Base-by-base conservation (phyloP, 2,329 filamentous ascomycete species). In the Trichoderma endophyticum region DNA sequence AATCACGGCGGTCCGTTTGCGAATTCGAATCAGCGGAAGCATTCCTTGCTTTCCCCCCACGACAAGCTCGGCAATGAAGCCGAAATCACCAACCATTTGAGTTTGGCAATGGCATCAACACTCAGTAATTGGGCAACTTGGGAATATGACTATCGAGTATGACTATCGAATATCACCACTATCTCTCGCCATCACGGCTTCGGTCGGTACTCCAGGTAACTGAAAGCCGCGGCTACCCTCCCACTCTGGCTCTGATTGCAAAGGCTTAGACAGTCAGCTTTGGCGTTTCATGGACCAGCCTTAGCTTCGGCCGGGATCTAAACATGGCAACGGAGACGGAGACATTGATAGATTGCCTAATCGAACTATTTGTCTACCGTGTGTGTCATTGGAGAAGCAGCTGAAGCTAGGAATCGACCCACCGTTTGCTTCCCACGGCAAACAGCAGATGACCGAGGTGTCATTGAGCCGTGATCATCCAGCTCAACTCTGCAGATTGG, bases 141-240 rank as follows among this genome's bases (percentile, higher is more conserved):
- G 11, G 26, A 43, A 14, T 12, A 67, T 39, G 18, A 59, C 32
- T 21, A 36, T 43, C 7, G 4, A 24, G 11, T 59, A 57, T 59
- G 51, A 59, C 32, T 67, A 6, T 67, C 12, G 4, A 11, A 24
- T 30, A 18, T 43, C 24, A 21, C 14, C 24, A 12, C 7, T 28
- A 39, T 59, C 64, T 59, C 12, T 12, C 32, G 21, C 15, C 18
- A 28, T n/a, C 11, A 57, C 64, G 64, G 64, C 64, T 59, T 28
- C 12, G n/a, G 21, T 67, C 64, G 64, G 64, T 59, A 12, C 26
- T 54, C 48, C 18, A 54, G 14, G 9, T 5, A 6, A 54, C 48
- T 43, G 51, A 59, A 43, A 67, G 64, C 64, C 64, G 64, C 34
- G 34, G 28, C 54, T 57, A 67, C 14, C 51, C 64, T 67, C 51